A percentile compares a stretch with the other conserved stretches of the same genome.
Conservation (phyloP, 345 rosid species). For the Streptanthus diversifolius region DNA sequence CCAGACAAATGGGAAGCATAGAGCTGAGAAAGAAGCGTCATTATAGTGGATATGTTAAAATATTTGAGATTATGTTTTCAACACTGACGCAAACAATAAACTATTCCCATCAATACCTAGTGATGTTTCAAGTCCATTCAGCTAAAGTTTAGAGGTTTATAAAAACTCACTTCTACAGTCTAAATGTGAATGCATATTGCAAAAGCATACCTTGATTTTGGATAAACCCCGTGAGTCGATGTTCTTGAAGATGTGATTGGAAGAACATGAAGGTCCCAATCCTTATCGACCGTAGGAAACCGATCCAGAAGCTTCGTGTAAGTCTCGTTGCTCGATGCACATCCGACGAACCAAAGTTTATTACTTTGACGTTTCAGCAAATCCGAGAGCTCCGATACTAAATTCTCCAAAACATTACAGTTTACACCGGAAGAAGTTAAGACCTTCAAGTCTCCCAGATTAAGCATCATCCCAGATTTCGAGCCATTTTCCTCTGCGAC, state of each 20-base stretch:
- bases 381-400: constrained; percentile 43
- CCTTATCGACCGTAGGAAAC: constrained; percentile 48
- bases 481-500: constrained; percentile 17
- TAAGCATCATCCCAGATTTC: constrained; percentile 42
- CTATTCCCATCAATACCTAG: constrained; percentile 2
- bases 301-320: constrained; percentile 41
- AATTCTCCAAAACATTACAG: constrained; percentile 24
- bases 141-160: neutral
- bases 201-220: constrained; percentile 53
- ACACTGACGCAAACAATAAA: constrained; percentile 16
- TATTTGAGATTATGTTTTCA: constrained; percentile 14
- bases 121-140: neutral
- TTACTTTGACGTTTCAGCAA: constrained; percentile 37
- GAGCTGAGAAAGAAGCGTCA: neutral
- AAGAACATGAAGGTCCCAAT: constrained; percentile 63
- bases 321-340: constrained; percentile 43
- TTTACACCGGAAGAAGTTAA: constrained; percentile 18
- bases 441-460: constrained; percentile 51
- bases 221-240: constrained; percentile 27
- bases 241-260: constrained; percentile 47
- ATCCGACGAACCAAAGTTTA: constrained; percentile 52
- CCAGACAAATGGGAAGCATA: constrained; percentile 4
- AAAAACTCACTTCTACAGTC: neutral
- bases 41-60: constrained; percentile 12
- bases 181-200: neutral